phyloP scores from a whole-genome alignment of 2,329 filamentous ascomycete genomes.

The Periglandula ipomoeae region DNA sequence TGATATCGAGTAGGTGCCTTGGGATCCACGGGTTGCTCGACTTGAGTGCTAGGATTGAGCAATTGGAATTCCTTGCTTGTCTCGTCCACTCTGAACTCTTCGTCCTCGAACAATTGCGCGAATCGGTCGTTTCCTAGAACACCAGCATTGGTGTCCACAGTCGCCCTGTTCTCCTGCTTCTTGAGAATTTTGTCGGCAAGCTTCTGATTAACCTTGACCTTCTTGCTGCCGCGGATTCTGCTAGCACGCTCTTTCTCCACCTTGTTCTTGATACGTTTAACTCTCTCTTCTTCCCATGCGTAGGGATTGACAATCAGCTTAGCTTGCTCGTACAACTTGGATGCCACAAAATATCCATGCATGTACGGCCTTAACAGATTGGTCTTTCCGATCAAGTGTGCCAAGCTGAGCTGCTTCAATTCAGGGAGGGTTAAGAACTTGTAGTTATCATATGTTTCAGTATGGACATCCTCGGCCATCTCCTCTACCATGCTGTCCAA shows the following conservation, averaged over 20 bases:
- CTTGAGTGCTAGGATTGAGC: slow-evolving; percentile 78
- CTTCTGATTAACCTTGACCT: slow-evolving; percentile 91
- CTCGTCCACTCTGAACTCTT: slow-evolving; percentile 89
- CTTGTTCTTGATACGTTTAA: slow-evolving; percentile 87
- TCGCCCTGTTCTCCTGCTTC: slow-evolving; percentile 50
- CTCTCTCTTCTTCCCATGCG: slow-evolving; percentile 83
- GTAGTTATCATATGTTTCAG: slow-evolving; percentile 95
- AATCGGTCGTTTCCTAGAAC: slow-evolving; percentile 82
- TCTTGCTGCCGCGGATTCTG: slow-evolving; percentile 88
- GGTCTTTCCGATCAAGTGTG: slow-evolving; percentile 83
- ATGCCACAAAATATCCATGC: slow-evolving; percentile 97
- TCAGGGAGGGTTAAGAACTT: slow-evolving; percentile 92
- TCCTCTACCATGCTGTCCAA: slow-evolving; percentile 97
- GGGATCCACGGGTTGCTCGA: slow-evolving; percentile 23
- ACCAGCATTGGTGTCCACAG: slow-evolving; percentile 50
- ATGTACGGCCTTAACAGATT: slow-evolving; percentile 90
- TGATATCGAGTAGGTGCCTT: slow-evolving; percentile 29
- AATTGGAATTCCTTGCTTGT: slow-evolving; percentile 75
- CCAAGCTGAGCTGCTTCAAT: slow-evolving; percentile 73
- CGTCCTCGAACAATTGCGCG: slow-evolving; percentile 79
- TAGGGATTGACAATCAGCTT: slow-evolving; percentile 88
- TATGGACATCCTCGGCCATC: slow-evolving; percentile 77
- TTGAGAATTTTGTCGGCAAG: slow-evolving; percentile 66
- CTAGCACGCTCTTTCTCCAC: slow-evolving; percentile 95
- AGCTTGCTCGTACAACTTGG: slow-evolving; percentile 92